Evolutionary conservation across 805 yeast species (phyloP), one percentile per base, ranked within the genome.

Genomic region (Candida piceae): DNA sequence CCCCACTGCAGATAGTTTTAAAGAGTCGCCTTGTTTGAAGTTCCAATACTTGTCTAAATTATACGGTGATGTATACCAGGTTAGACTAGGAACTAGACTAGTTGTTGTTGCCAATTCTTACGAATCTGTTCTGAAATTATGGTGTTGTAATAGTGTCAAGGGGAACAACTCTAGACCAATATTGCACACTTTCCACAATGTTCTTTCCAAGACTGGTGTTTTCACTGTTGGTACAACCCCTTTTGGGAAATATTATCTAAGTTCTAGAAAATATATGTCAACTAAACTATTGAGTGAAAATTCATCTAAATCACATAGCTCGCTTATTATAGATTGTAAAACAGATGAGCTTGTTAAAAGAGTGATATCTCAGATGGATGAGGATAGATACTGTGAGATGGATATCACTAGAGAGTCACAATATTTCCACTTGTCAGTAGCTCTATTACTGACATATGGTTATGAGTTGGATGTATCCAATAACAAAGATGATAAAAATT

Each of bases 171-270:
- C 90, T 1, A 62, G 94, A 29, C 93, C 93, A 0, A 57, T 67
- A 16, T 63, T 72, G 36, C 74, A 74, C 55, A 80, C 88, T 1
- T 84, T 84, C 58, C 93, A 84, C 58, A 62, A 67, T 15, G 66
- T 82, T 3, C 64, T 82, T 29, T 69, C 82, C 0, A 57, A 65
- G 17, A 66, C 74, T 0, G 76, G 71, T 37, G 77, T 81, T 0
- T 74, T 69, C 45, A 80, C 86, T 0, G 65, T 80, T 13, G 86
- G 86, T 0, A 75, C 84, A 1, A 78, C 84, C 0, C 85, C 85
- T 1, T 69, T 63, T 40, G 73, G 80, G 2, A 58, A 53, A 0
- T 60, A 74, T 2, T 79, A 62, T 45, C 57, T 63, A 33, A 58
- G 54, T 33, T 68, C 71, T 51, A 69, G 76, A 48, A 77, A 75